Evolutionary conservation across 2,329 filamentous ascomycete species (phyloP), one percentile per base, ranked within the genome.

Genomic region (Orbilia oligospora): DNA sequence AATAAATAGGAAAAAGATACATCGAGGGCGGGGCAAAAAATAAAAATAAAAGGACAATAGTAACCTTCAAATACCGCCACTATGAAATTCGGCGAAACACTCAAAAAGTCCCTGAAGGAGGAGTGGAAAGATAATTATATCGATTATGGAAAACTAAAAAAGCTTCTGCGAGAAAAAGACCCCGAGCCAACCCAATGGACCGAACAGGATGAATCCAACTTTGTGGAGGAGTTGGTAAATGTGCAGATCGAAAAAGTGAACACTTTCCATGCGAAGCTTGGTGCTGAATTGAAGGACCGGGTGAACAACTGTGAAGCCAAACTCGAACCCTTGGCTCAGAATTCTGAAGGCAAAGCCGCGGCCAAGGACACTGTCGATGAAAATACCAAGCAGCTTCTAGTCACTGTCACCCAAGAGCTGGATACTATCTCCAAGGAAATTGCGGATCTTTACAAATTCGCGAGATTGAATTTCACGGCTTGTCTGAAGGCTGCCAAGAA

Each of bases 401-500:
- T 66, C 81, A 89, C 93, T 81, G 90, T 95, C 46, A 88, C 96
- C 83, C 85, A 87, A 58, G 93, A 97, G 86, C 89, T 98, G 71
- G 95, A 98, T 84, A 86, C 86, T 68, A 96, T 98, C 85, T 96
- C 93, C 38, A 93, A 93, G 84, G 93, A 97, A 85, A 91, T 97
- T 83, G 95, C 92, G 84, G 93, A 97, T 87, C 88, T 99, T 81
- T 96, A 97, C 86, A 96, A 93, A 84, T 99, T 96, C 86, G 96
- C 93, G 85, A 92, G 91, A 80, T 91, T 97, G 86, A 99, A 99
- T 86, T 99, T 97, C 85, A 97, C 96, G 5, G 96, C 94, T 58
- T 97, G 98, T 85, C 89, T 97, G 83, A 99, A 99, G 88, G 97
- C 97, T 58, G 94, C 94, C 71, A 99, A 99, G 90, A 99, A 99